These are phyloP conservation scores for Globisporangium acanthophoron DNA, from an alignment of 352 stramenopile genomes.

Conservation along the genomic window DNA sequence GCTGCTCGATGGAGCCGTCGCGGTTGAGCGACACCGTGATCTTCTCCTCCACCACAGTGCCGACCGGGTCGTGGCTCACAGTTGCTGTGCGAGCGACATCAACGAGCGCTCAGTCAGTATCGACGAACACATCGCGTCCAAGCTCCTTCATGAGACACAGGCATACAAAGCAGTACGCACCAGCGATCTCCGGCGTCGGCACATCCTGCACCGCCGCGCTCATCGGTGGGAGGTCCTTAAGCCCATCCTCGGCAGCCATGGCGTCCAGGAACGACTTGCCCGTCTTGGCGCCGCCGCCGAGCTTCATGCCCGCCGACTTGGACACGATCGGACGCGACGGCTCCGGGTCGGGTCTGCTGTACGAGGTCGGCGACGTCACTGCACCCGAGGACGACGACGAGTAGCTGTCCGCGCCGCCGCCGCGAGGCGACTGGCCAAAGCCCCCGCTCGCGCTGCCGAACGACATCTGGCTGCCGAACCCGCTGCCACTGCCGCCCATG, in stretches of 20 bases:
- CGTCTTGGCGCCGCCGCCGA: conserved; percentile 40
- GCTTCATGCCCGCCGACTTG: conserved; percentile 58
- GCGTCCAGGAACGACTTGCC: conserved; percentile 84
- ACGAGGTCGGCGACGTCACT: conserved; percentile 57
- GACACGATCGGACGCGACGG: conserved; percentile 35
- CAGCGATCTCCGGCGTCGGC: conserved; percentile 49
- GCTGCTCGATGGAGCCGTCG: conserved; percentile 75
- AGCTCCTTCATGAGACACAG: not conserved
- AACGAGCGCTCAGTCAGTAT: not conserved
- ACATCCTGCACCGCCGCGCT: conserved; percentile 57
- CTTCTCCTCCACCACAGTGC: conserved; percentile 82
- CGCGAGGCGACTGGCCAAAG: conserved; percentile 63
- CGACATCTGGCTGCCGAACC: conserved; percentile 50
- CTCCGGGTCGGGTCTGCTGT: conserved; percentile 34
- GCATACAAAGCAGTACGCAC: not conserved
- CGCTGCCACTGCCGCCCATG: conserved; percentile 37
- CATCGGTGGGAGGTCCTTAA: conserved; percentile 85
- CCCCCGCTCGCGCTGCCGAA: conserved; percentile 61
- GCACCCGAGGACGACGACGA: conserved; percentile 23
- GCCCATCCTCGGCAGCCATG: conserved; percentile 79
- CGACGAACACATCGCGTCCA: not conserved
- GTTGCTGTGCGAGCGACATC: conserved; percentile 18
- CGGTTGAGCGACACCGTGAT: conserved; percentile 80
- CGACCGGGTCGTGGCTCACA: conserved; percentile 78
- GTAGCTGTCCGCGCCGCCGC: conserved; percentile 23